Base-by-base conservation (phyloP, 257 asterid species). In the Przewalskia tangutica region DNA sequence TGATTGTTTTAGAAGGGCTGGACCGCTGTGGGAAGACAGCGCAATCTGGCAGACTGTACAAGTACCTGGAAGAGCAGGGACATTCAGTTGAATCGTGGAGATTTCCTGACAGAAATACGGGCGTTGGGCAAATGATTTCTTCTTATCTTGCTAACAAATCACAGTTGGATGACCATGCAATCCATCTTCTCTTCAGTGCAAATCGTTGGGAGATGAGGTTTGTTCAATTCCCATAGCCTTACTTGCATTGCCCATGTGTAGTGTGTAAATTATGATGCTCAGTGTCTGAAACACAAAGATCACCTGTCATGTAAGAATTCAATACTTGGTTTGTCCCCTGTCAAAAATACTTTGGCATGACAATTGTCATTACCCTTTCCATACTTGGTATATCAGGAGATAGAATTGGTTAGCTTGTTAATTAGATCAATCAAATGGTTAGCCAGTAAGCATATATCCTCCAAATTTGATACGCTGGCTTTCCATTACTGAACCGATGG, bases 191-290 rank as follows among this genome's bases (percentile, higher is more conserved):
- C 88, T 95, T 95, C 85, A 94, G 97, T 86, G 97, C 98, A 56
- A 94, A 95, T 82, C 98, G 98, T 67, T 95, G 97, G 98, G 98
- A 94, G 83, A 95, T 92, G 84, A 95, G 99, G 99, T 94, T 71
- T 51, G 75, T 11, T 36, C 51, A 2, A 64, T 58, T 50, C 9
- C 9, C 79, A 32, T 42, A 71, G 23, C 14, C 60, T 18, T 16
- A 51, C 32, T 64, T n/a, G 60, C 14, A 34, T 17, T 32, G 54
- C 66, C 32, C 14, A 23, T 67, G 5, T 20, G 63, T 77, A 81
- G 36, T 14, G 11, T 81, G 36, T 60, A 48, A 5, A 48, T 50
- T 48, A 14, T 75, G 23, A 50, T 50, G 44, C 62, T 27, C 60
- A 75, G 62, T 75, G 14, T 75, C 79, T 7, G 44, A 50, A 46